These are phyloP conservation scores for Phytophthora melonis DNA, from an alignment of 352 stramenopile species.

Conservation along the genomic window DNA sequence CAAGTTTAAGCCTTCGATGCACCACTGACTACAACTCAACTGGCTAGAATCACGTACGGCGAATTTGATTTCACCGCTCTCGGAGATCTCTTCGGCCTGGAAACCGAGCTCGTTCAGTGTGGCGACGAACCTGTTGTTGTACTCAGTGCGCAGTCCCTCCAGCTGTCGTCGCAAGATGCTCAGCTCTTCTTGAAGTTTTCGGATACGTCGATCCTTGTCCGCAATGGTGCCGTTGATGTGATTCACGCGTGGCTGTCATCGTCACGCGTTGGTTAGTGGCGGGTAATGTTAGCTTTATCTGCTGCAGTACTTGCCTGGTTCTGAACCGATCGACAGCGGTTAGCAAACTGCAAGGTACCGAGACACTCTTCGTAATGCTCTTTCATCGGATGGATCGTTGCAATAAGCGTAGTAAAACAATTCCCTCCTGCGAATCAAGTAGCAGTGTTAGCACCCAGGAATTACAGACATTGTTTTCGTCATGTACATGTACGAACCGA, in stretches of 20 bases:
- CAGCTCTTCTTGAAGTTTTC: constrained; percentile 84
- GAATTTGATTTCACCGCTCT: constrained; percentile 86
- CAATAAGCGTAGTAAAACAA: constrained; percentile 86
- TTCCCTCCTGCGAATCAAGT: constrained; percentile 70
- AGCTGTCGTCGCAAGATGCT: constrained; percentile 66
- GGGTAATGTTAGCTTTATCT: not conserved
- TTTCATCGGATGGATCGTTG: constrained; percentile 90
- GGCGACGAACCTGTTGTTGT: constrained; percentile 79
- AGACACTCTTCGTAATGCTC: constrained; percentile 93
- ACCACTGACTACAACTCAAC: not conserved
- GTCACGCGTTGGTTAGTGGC: not conserved
- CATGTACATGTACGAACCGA: constrained; percentile 57
- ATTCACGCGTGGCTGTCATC: constrained; percentile 71
- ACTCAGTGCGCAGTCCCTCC: constrained; percentile 72
- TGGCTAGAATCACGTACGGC: constrained; percentile 46
- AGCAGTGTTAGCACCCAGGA: not conserved
- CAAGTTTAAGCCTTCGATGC: not conserved
- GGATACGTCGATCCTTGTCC: constrained; percentile 87
- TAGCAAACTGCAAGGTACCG: constrained; percentile 92
- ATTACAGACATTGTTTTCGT: not conserved
- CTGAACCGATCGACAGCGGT: constrained; percentile 90
- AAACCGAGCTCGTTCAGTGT: constrained; percentile 84
- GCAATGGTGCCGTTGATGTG: constrained; percentile 87
- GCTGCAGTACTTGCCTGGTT: constrained; percentile 69
- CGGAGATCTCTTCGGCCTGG: constrained; percentile 79